Evolutionary conservation across 2,329 filamentous ascomycete species (phyloP), one percentile per base, ranked within the genome.

Genomic region (Leptographium radiaticola): DNA sequence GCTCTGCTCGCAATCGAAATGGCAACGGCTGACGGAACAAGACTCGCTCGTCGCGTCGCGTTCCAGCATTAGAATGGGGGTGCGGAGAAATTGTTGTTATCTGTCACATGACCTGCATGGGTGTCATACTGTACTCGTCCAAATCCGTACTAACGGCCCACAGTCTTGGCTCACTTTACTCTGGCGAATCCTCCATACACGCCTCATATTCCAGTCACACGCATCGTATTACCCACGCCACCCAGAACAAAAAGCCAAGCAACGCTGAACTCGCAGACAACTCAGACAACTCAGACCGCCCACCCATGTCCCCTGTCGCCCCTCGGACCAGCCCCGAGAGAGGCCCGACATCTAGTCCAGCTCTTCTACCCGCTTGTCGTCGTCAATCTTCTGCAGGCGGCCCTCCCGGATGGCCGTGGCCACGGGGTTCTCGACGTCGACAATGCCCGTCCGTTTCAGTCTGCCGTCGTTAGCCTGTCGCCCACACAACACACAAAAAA

Each of bases 351-450:
- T 45, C 44, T 61, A 61, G 42, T 74, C 70, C 53, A 71, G 56
- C 53, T 74, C 70, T 44, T 72, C 71, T 13, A 71, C 66, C 20
- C 68, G 68, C 52, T 80, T 76, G 46, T 80, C 77, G 56, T 81
- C 78, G 16, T 75, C 70, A 43, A 90, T 64, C 62, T 90, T 83
- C 62, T 89, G 75, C 52, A 90, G 81, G 52, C 83, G 72, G 1
- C 87, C 88, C 59, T 85, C 80, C 47, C 80, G 77, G 54, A 82
- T 70, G 0, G 87, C 86, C 61, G 80, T 73, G 55, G 81, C 78
- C 2, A 94, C 82, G 0, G 88, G 89, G 64, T 94, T 94, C 67
- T 89, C 77, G 15, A 93, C 81, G 59, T 86, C 75, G 36, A 94
- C 74, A 6, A 94, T 75, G 4, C 89, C 89, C 12, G 83, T 93